Evolutionary conservation across 805 yeast species (phyloP).

Genomic region (Martiniozyma abietophila): DNA sequence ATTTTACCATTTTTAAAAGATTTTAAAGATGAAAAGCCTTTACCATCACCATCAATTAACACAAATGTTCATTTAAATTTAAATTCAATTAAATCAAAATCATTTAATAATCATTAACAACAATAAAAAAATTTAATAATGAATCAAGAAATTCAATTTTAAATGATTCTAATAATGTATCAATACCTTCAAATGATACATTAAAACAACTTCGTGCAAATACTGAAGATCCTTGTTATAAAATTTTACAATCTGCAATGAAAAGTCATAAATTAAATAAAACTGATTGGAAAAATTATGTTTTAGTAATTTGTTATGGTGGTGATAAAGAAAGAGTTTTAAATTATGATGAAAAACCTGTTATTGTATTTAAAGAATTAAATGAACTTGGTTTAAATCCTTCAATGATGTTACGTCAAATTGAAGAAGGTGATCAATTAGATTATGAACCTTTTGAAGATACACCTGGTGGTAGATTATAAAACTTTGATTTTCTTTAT

Average conservation of each 20-base stretch:
- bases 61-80: slow-evolving; percentile 3
- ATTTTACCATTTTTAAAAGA: slow-evolving; percentile 53
- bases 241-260: slow-evolving; percentile 82
- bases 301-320: slow-evolving; percentile 81
- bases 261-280: slow-evolving; percentile 68
- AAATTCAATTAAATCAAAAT: neutral
- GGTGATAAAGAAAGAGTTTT: slow-evolving; percentile 84
- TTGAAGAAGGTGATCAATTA: slow-evolving; percentile 42
- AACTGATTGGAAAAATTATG: slow-evolving; percentile 83
- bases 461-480: slow-evolving; percentile 37
- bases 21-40: slow-evolving; percentile 56
- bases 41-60: slow-evolving; percentile 46
- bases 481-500: slow-evolving; percentile 1
- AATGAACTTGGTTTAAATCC: slow-evolving; percentile 84
- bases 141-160: neutral
- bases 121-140: neutral
- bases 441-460: slow-evolving; percentile 13
- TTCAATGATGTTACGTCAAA: slow-evolving; percentile 82
- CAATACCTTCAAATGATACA: slow-evolving; percentile 41
- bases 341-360: slow-evolving; percentile 82
- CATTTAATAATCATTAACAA: slow-evolving; percentile 12
- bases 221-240: slow-evolving; percentile 84
- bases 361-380: slow-evolving; percentile 71
- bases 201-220: slow-evolving; percentile 77
- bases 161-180: too few species aligned